phyloP scores from a whole-genome alignment of 75 land plant species.

The Pseudotsuga menziesii region DNA sequence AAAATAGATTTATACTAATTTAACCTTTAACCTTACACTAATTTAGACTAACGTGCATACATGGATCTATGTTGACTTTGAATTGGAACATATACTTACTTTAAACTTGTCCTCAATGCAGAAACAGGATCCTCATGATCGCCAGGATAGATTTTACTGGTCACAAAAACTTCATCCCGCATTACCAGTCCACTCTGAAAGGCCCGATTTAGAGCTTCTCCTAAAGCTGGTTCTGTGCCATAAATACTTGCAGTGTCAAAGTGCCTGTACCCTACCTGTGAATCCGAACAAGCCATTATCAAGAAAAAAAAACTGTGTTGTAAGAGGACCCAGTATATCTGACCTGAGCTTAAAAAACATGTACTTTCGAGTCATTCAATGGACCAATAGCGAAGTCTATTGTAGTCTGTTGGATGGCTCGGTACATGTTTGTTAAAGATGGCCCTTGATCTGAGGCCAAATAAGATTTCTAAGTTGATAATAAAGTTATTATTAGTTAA shows the following conservation, averaged over 20 bases:
- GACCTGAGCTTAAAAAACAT: no score
- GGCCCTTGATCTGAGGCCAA: no score
- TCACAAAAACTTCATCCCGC: slow-evolving; percentile 54
- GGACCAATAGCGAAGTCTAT: no score
- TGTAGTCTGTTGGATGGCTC: no score
- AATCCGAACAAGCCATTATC: background rate
- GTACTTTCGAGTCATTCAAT: no score
- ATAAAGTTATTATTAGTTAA: no score
- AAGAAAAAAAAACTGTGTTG: no score
- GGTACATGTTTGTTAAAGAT: no score
- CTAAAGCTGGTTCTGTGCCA: slow-evolving; percentile 35
- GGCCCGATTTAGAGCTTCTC: slow-evolving; percentile 36
- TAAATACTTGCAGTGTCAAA: slow-evolving; percentile 46
- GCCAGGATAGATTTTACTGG: slow-evolving; percentile 22
- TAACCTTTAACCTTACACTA: background rate
- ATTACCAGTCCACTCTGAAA: slow-evolving; percentile 19
- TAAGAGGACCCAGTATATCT: no score
- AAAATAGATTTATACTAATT: background rate
- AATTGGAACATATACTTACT: no score
- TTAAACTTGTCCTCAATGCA: slow-evolving; percentile 28
- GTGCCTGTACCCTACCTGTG: slow-evolving; percentile 56
- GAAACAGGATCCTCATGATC: slow-evolving; percentile 35
- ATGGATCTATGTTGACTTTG: background rate
- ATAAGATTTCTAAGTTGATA: no score
- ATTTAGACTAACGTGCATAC: no score